These are phyloP conservation scores for Thymus quinquecostatus DNA, from an alignment of 257 asterid genomes.

Conservation along the genomic window DNA sequence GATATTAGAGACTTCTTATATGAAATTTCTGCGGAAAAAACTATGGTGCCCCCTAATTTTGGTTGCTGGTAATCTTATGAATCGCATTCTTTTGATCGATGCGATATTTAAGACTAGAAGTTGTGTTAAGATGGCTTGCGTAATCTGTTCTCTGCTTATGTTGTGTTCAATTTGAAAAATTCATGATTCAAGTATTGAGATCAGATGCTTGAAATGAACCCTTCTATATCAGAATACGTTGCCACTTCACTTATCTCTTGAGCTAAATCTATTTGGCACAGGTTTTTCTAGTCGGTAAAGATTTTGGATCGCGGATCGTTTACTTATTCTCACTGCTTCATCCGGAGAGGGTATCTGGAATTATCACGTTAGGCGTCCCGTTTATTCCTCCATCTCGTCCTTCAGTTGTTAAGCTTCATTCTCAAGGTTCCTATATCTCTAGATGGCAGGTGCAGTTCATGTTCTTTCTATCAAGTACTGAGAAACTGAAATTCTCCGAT, in stretches of 20 bases:
- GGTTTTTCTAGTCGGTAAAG: slow-evolving; percentile 59
- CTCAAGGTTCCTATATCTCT: slow-evolving; percentile 48
- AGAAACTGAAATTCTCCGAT: neutral
- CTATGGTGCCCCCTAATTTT: neutral
- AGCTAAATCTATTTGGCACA: slow-evolving; percentile 20
- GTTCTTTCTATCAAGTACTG: neutral
- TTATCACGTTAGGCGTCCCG: slow-evolving; percentile 60
- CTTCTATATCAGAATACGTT: slow-evolving; percentile 1
- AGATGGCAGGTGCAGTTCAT: slow-evolving; percentile 47
- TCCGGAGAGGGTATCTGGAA: slow-evolving; percentile 46
- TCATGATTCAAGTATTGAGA: neutral
- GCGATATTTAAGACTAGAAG: neutral
- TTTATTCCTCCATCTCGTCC: slow-evolving; percentile 45
- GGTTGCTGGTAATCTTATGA: neutral
- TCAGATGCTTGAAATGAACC: neutral
- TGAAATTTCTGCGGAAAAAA: neutral
- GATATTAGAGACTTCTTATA: neutral
- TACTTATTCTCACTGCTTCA: slow-evolving; percentile 49
- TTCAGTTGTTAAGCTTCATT: slow-evolving; percentile 17
- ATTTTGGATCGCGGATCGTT: slow-evolving; percentile 59
- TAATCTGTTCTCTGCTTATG: neutral
- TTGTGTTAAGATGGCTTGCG: neutral
- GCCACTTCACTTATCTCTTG: neutral
- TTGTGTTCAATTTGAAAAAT: neutral
- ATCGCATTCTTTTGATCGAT: neutral